Base-by-base conservation (phyloP, 2,329 filamentous ascomycete genomes). In the Hymenoscyphus repandus region DNA sequence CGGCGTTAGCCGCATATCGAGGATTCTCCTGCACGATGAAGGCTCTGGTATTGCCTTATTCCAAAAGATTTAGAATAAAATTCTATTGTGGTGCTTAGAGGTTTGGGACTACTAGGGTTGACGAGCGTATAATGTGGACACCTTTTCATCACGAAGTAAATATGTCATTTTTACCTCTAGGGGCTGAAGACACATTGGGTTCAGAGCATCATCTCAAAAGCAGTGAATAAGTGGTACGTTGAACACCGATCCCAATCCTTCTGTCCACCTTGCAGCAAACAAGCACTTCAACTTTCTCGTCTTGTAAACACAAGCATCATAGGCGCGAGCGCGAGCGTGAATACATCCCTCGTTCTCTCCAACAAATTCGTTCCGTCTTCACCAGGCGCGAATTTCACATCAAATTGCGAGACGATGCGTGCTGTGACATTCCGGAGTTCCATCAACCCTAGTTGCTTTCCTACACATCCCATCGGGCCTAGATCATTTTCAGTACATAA, bases 371-470 rank as follows among this genome's bases (percentile, higher is more conserved):
- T 38, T 11, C 55, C 57, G 52, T 57, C 43, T 38, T 59, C 57
- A 3, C 58, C 55, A 1, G 53, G 51, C 0, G 58, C 58, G 34
- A 61, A 55, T 0, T 37, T 31, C 15, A 58, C 38, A 36, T 58
- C 51, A 32, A 59, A 61, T 15, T 52, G 36, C 10, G 49, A 52
- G 3, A 59, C 45, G 1, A 58, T 46, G 6, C 50, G 37, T 6
- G 57, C 56, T 6, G 49, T 40, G 3, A 56, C 52, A 10, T 31
- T 53, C 3, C 56, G 54, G 2, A 61, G 40, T 45, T 57, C 56
- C 58, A 58, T 59, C 5, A 58, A 36, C 1, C 57, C 58, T 2
- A 61, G 43, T 6, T 58, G 51, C 31, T 55, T 56, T 1, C 59
- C 58, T 17, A 60, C 53, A 50, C 59, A 61, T 2, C 45, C 45